Base-by-base conservation (phyloP, 371 early-diverging fungal genomes). In the Saksenaea oblongispora region DNA sequence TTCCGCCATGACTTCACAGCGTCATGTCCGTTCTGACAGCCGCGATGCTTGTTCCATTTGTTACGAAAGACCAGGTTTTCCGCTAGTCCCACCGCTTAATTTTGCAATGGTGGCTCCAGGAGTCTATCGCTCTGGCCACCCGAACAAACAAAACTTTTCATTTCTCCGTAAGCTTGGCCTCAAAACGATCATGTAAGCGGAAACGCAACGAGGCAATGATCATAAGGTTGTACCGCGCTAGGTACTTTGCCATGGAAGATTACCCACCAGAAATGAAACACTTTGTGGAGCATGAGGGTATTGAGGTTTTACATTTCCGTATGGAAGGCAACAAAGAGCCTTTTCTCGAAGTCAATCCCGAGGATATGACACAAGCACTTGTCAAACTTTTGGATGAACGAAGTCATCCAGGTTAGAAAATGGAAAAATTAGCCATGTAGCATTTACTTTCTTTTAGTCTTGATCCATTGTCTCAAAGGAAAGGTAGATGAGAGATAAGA, bases 241-340 rank as follows among this genome's bases (percentile, higher is more conserved):
- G 89, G 56, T 92, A 91, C 62, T 83, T 92, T 62, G 85, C 84
- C 28, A 87, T 91, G 54, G 96, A 95, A 62, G 94, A 94, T 26
- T 91, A 91, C 71, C 83, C 91, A 41, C 80, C 86, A 7, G 93
- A 94, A 65, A 89, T 94, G 80, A 70, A 81, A 34, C 82, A 86
- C 34, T 97, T 95, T 70, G 76, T 93, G 5, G 73, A 85, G 28
- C 75, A 84, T 31, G 87, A 95, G 71, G 70, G 78, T 1, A 91
- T 98, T 37, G 82, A 86, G 60, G 81, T 91, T 10, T 79, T 92
- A 51, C 96, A 96, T 58, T 89, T 88, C 65, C 70, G 83, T 57
- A 89, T 95, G 54, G 86, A 89, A 31, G 95, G 94, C 26, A 98
- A 97, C 73, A 96, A 95, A 85, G 97, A 97, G 64, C 98, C 97